phyloP scores from a whole-genome alignment of 2,329 filamentous ascomycete genomes.

The Pseudogymnoascus sp. region DNA sequence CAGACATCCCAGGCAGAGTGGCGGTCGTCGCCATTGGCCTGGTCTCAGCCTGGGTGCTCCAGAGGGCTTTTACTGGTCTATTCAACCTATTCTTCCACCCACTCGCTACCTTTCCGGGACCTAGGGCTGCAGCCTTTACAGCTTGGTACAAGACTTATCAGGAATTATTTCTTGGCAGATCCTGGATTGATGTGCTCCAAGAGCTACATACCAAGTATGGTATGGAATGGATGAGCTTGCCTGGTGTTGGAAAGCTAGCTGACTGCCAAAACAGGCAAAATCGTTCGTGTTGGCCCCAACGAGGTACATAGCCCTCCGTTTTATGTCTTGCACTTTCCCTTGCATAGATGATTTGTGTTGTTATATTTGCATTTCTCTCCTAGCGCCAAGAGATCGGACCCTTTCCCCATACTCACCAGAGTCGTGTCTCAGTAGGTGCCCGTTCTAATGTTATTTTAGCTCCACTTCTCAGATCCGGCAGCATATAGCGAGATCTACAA shows the following conservation, averaged over 20 bases:
- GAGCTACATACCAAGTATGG: conserved; percentile 32
- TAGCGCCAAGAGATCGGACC: background rate
- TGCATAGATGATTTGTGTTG: background rate
- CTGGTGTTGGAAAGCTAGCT: background rate
- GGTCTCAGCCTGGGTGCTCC: background rate
- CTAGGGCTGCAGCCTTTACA: conserved; percentile 24
- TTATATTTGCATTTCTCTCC: background rate
- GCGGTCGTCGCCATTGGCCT: background rate
- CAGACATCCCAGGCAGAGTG: background rate
- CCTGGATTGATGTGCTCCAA: conserved; percentile 16
- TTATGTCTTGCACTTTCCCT: background rate
- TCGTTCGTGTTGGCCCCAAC: conserved; percentile 26
- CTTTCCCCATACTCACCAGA: background rate
- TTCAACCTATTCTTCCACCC: conserved; percentile 24
- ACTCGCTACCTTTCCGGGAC: conserved; percentile 26
- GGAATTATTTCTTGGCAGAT: conserved; percentile 20
- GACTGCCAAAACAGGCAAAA: conserved; percentile 19
- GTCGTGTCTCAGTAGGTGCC: background rate
- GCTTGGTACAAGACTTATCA: conserved; percentile 23
- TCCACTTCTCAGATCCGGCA: conserved; percentile 36
- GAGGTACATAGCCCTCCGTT: background rate
- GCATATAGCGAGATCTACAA: conserved; percentile 39
- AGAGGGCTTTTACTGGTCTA: conserved; percentile 1
- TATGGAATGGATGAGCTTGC: conserved; percentile 13
- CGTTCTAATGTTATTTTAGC: conserved; percentile 21